These are phyloP conservation scores for Ganoderma lucidum DNA, from an alignment of 1,284 basidiomycete species.

Conservation along the genomic window DNA sequence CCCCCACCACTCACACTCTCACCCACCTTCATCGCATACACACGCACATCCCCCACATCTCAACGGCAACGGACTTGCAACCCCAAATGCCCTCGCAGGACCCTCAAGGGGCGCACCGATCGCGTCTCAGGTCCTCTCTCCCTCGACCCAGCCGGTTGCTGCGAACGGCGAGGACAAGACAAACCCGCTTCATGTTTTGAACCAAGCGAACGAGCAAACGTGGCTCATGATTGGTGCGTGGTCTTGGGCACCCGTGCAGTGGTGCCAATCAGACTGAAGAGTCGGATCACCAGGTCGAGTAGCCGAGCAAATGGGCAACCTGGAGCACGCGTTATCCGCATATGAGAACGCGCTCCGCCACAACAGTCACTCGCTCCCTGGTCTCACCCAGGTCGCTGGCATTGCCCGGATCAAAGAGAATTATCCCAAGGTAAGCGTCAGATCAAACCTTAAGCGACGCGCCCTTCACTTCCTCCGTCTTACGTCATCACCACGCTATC, in stretches of 20 bases:
- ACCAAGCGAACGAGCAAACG: conserved; percentile 88
- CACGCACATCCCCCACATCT: conserved; percentile 54
- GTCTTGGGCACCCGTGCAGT: conserved; percentile 16
- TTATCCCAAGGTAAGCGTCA: conserved; percentile 75
- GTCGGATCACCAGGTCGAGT: conserved; percentile 71
- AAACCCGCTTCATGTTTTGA: conserved; percentile 75
- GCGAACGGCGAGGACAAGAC: conserved; percentile 52
- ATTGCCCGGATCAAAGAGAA: conserved; percentile 90
- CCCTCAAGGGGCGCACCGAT: conserved; percentile 39
- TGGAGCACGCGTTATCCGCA: conserved; percentile 87
- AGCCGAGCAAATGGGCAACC: conserved; percentile 90
- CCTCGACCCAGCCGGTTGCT: conserved; percentile 52
- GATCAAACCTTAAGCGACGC: conserved; percentile 21
- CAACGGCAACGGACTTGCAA: conserved; percentile 57
- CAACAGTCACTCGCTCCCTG: conserved; percentile 88
- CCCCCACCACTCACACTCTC: conserved; percentile 54
- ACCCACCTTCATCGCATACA: conserved; percentile 46
- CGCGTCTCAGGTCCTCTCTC: conserved; percentile 47
- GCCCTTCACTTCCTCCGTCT: conserved; percentile 30
- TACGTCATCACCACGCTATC: conserved; percentile 23
- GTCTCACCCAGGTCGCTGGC: conserved; percentile 91
- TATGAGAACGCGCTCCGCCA: conserved; percentile 94
- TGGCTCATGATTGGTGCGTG: conserved; percentile 89
- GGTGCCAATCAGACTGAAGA: conserved; percentile 33
- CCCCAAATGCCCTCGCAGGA: conserved; percentile 50